Evolutionary conservation across 108 stramenopile species (phyloP).

Genomic region (Asterionellopsis glacialis): DNA sequence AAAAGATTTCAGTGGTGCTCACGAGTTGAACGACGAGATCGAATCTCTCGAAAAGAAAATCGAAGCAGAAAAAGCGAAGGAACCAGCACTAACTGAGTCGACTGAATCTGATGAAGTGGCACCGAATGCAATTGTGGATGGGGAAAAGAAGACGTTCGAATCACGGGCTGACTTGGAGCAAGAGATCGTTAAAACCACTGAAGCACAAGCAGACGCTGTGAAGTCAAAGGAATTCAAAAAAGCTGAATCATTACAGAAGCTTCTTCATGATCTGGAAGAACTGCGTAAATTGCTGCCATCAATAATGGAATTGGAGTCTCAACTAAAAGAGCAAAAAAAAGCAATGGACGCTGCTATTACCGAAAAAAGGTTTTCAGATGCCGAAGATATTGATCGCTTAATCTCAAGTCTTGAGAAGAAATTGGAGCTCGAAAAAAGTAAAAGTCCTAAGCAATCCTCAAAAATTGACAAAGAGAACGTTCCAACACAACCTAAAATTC

Average conservation of each 20-base stretch:
- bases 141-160: conserved; percentile 41
- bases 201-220: conserved; percentile 34
- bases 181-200: conserved; percentile 33
- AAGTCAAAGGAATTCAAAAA: conserved; percentile 62
- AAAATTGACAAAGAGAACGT: no score
- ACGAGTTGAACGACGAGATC: conserved; percentile 48
- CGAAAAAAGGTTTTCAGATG: conserved; percentile 63
- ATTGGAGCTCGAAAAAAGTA: conserved; percentile 34
- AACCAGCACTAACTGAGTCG: conserved; percentile 5
- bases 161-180: conserved; percentile 53
- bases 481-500: background rate
- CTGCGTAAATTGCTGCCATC: conserved; percentile 54
- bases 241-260: conserved; percentile 49
- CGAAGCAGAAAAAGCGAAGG: conserved; percentile 39
- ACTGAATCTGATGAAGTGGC: conserved; percentile 1
- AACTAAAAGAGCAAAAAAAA: conserved; percentile 29
- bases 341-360: conserved; percentile 56
- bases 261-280: conserved; percentile 49
- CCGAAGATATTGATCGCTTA: conserved; percentile 46
- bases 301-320: conserved; percentile 36
- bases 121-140: conserved; percentile 25
- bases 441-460: no score
- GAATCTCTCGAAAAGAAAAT: conserved; percentile 46
- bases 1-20: conserved; percentile 65
- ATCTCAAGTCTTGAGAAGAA: conserved; percentile 46